A percentile compares a stretch with the other conserved stretches of the same genome.
phyloP scores from a whole-genome alignment of 2,329 filamentous ascomycete genomes.

The Mycosphaerella arachidis region DNA sequence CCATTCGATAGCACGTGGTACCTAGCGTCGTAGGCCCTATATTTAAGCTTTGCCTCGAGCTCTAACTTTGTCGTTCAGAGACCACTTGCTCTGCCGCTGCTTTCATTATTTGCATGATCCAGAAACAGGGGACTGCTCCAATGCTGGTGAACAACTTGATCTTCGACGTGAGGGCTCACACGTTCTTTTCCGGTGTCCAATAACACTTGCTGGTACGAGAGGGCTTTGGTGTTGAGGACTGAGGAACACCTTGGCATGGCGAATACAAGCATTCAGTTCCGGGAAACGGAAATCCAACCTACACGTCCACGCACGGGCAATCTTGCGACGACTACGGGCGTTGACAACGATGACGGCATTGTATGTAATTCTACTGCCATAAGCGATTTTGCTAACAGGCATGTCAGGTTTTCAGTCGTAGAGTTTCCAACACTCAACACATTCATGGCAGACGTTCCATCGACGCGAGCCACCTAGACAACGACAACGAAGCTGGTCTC shows the following conservation, averaged over 20 bases:
- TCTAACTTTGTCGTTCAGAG: neutral
- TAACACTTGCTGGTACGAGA: neutral
- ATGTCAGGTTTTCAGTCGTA: conserved; percentile 16
- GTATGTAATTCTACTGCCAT: neutral
- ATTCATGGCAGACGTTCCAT: conserved; percentile 6
- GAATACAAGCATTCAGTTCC: neutral
- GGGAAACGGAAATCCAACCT: neutral
- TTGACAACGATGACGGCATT: conserved; percentile 4
- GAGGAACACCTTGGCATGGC: neutral
- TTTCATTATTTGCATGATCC: neutral
- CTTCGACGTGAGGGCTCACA: neutral
- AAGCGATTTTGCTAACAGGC: neutral
- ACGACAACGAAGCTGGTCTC: conserved; percentile 24
- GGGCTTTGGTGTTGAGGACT: neutral
- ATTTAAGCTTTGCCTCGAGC: neutral
- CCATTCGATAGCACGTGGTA: neutral
- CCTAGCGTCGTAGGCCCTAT: neutral
- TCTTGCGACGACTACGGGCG: neutral
- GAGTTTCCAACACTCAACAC: conserved; percentile 10
- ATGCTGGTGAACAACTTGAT: neutral
- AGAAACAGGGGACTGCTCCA: neutral
- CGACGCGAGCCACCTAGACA: conserved; percentile 14
- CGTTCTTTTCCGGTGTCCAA: neutral
- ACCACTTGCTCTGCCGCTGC: neutral
- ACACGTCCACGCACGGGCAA: neutral